Base-by-base conservation (phyloP, 306 rosid genomes). In the Citrullus amarus region DNA sequence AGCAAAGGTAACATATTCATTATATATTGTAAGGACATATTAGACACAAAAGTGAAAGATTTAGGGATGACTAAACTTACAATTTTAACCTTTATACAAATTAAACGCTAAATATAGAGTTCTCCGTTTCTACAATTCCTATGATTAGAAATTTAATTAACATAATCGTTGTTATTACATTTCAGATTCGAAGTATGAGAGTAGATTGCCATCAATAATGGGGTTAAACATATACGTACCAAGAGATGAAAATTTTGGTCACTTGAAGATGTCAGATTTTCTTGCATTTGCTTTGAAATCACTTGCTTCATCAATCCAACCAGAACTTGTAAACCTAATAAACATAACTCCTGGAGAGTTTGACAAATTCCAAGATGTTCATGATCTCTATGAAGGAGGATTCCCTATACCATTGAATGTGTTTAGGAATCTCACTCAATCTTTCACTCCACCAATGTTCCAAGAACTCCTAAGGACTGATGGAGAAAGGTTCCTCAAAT, bases 151-250 rank as follows among this genome's bases (percentile, higher is more conserved):
- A 32, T 32, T 32, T 32, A 32, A 32, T 32, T 32, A 32, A 32
- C 4, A 32, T 2, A 2, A 1, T 43, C 5, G 6, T 41, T 43
- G 46, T 10, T 14, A 55, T 18, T 2, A 7, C 18, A 6, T 57
- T 57, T 17, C 88, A 92, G 97, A 88, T 89, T 86, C 83, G 2
- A 82, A 79, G 3, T 51, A 3, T 56, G 97, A 94, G 89, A 87
- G 86, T 30, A 85, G 91, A 79, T 71, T 92, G 85, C 13, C 43
- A 25, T 5, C 9, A 68, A 28, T 69, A 82, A 61, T 15, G 88
- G 89, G 94, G 83, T 80, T 94, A 53, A 85, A 83, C 78, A 84
- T 92, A 73, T 92, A 92, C 81, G 98, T 92, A 51, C 98, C 97
- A 11, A 89, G 92, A 77, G 97, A 92, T 65, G 98, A 94, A 74